Evolutionary conservation across 345 rosid genomes (phyloP), one percentile per base, ranked within the genome.

Genomic region (Sonneratia caseolaris): DNA sequence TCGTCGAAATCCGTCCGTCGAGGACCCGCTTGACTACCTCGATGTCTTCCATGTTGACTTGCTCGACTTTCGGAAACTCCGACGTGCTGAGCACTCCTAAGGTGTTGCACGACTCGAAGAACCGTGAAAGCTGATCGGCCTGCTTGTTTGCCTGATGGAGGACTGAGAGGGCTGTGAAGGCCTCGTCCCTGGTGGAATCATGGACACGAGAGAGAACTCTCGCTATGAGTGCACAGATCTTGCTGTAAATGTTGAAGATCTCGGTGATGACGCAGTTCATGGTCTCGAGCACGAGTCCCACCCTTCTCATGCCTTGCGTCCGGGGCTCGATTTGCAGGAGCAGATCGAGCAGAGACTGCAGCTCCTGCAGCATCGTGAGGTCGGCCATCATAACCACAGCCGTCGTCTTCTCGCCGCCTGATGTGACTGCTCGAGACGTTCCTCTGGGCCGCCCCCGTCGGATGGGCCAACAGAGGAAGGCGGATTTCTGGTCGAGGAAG

Each of bases 181-280:
- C 88, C 72, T 91, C 87, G 1, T 16, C 24, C 73, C 76, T 80
- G 51, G 82, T 84, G 12, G 83, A 75, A 0, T 82, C 72, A 64
- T 82, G 67, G 0, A 86, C 79, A 10, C 76, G 77, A 47, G 82
- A 61, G 0, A 90, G 72, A 71, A 88, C 82, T 51, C 79, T 75
- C 0, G 88, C 86, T 4, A 88, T 76, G 36, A 79, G 86, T 13
- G 72, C 82, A 76, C 89, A 89, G 14, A 91, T 88, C 74, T 81
- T 80, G 78, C 86, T 81, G 68, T 89, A 85, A 40, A 87, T 70
- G 68, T 89, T 87, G 56, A 83, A 72, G 15, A 88, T 81, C 80
- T 94, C 97, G 13, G 77, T 80, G 68, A 87, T 47, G 9, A 91
- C 75, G 55, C 88, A 88, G 64, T 88, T 91, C 96, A 94, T 86